These are phyloP conservation scores for Sungouiella thailandica DNA, from an alignment of 805 yeast genomes.

Conservation along the genomic window DNA sequence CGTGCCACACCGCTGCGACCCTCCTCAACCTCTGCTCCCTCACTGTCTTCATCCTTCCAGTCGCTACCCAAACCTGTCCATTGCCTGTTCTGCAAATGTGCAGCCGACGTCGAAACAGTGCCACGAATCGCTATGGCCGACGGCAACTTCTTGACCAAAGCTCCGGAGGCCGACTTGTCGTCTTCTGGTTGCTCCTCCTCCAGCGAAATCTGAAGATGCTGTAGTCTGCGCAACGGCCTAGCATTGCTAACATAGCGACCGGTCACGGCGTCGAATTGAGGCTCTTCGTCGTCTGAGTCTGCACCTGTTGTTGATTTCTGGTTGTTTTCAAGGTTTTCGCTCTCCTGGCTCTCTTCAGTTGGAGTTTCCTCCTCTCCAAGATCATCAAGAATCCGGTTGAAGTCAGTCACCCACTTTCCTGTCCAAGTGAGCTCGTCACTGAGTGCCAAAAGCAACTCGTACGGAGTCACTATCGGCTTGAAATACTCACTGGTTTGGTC, in stretches of 20 bases:
- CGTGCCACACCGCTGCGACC: constrained; percentile 89
- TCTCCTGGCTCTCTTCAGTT: constrained; percentile 20
- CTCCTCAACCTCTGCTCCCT: constrained; percentile 78
- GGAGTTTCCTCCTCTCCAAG: constrained; percentile 35
- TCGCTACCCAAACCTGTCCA: constrained; percentile 96
- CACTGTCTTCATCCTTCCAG: constrained; percentile 37
- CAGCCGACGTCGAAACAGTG: constrained; percentile 87
- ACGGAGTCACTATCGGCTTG: constrained; percentile 92
- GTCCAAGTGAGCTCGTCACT: constrained; percentile 79
- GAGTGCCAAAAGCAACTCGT: constrained; percentile 79
- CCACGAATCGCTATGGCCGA: constrained; percentile 60
- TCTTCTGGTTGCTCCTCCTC: constrained; percentile 17
- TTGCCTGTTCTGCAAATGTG: constrained; percentile 58
- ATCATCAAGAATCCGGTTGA: constrained; percentile 45
- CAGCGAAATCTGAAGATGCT: constrained; percentile 60
- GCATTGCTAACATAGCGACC: constrained; percentile 69
- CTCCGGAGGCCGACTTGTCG: constrained; percentile 21
- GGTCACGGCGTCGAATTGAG: constrained; percentile 84
- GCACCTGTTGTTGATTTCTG: background rate
- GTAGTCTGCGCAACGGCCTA: constrained; percentile 65
- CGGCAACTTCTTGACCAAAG: constrained; percentile 53
- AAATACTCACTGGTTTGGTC: constrained; percentile 77
- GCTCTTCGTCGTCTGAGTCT: constrained; percentile 54
- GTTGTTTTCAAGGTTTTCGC: constrained; percentile 16
- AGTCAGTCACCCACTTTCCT: constrained; percentile 88